Conservation (phyloP, 495 filamentous ascomycete genomes). For the Aspergillus olivimuriae region DNA sequence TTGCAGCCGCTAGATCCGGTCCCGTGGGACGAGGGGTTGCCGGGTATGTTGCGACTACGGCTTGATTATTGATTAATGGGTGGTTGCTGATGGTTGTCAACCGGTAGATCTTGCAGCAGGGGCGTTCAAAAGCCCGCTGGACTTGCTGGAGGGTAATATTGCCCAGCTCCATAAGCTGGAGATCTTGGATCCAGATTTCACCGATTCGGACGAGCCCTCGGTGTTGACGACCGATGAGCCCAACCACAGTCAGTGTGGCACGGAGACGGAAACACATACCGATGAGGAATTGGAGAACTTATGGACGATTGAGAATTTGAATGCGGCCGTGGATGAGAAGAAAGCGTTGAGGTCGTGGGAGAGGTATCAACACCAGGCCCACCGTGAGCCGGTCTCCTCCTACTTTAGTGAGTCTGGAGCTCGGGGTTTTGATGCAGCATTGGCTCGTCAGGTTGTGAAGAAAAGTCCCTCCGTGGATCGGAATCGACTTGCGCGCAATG, state of each 20-base stretch:
- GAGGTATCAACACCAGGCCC: conserved; percentile 43
- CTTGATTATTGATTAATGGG: background rate
- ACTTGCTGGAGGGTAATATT: conserved; percentile 17
- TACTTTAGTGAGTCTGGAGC: conserved; percentile 78
- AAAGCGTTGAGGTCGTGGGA: conserved; percentile 67
- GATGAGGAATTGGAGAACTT: conserved; percentile 39
- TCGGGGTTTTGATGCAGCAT: conserved; percentile 61
- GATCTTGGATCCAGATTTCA: conserved; percentile 21
- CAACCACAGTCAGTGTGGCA: conserved; percentile 21
- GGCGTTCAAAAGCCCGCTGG: conserved; percentile 17
- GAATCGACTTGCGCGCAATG: conserved; percentile 25
- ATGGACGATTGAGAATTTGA: conserved; percentile 42
- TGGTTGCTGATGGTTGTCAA: background rate
- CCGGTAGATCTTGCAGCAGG: conserved; percentile 23
- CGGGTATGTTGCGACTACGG: conserved; percentile 26
- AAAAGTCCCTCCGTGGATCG: conserved; percentile 7
- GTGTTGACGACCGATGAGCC: conserved; percentile 25
- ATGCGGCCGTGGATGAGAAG: conserved; percentile 6
- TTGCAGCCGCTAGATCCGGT: conserved; percentile 33
- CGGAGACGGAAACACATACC: conserved; percentile 7
- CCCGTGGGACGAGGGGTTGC: conserved; percentile 28
- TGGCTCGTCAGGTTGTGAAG: conserved; percentile 28
- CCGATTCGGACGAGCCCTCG: conserved; percentile 8
- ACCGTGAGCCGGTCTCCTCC: conserved; percentile 41
- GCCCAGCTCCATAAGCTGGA: conserved; percentile 28